phyloP scores from a whole-genome alignment of 2,329 filamentous ascomycete species.

The Atkinsonella hypoxylon region DNA sequence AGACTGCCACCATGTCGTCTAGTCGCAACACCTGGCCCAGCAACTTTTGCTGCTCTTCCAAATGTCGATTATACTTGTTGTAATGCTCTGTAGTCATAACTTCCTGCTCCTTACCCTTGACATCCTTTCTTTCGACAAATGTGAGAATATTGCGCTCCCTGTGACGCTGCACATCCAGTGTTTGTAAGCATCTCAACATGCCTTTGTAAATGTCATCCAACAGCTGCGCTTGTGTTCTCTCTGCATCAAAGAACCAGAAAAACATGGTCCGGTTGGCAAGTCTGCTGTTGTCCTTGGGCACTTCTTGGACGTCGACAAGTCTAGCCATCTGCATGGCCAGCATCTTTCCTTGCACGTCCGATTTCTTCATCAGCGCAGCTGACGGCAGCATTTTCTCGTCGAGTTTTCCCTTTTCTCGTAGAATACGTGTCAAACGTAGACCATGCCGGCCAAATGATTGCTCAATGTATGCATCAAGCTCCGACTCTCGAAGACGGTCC shows the following conservation, averaged over 20 bases:
- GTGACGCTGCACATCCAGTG: slow-evolving; percentile 62
- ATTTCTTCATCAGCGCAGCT: slow-evolving; percentile 71
- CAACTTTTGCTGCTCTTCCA: slow-evolving; percentile 59
- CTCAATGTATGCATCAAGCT: slow-evolving; percentile 72
- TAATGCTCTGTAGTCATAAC: slow-evolving; percentile 66
- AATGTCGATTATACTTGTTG: slow-evolving; percentile 44
- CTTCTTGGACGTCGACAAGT: slow-evolving; percentile 84
- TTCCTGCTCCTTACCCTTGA: slow-evolving; percentile 71
- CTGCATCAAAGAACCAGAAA: slow-evolving; percentile 80
- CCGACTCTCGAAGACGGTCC: slow-evolving; percentile 56
- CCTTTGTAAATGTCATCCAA: slow-evolving; percentile 78
- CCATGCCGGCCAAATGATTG: slow-evolving; percentile 66
- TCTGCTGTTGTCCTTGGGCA: slow-evolving; percentile 76
- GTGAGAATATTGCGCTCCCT: slow-evolving; percentile 61
- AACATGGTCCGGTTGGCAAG: slow-evolving; percentile 77
- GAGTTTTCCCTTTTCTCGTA: slow-evolving; percentile 80
- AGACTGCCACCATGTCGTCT: slow-evolving; percentile 72
- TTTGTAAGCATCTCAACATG: slow-evolving; percentile 76
- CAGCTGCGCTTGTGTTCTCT: slow-evolving; percentile 56
- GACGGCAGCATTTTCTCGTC: slow-evolving; percentile 83
- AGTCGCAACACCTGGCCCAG: slow-evolving; percentile 67
- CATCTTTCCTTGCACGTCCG: slow-evolving; percentile 74
- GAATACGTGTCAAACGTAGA: slow-evolving; percentile 71
- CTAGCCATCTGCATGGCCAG: slow-evolving; percentile 77
- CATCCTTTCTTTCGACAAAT: slow-evolving; percentile 75